These are phyloP conservation scores for Lachnellula cervina DNA, from an alignment of 2,329 filamentous ascomycete genomes.

Conservation along the genomic window DNA sequence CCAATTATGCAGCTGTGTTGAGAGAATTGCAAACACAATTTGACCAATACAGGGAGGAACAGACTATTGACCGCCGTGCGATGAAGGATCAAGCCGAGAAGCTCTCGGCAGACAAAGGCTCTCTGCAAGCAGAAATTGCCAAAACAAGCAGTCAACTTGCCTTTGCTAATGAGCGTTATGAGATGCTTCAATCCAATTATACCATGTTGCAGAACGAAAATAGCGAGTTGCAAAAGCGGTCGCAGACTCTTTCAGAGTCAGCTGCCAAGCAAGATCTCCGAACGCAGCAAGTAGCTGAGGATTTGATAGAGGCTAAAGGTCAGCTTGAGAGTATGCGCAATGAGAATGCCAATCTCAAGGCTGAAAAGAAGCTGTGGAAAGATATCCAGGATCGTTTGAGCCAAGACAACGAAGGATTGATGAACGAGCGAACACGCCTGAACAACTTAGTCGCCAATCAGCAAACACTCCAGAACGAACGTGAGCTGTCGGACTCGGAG, in stretches of 20 bases:
- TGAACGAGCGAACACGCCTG: constrained; percentile 78
- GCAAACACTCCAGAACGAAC: constrained; percentile 87
- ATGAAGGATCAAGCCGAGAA: constrained; percentile 81
- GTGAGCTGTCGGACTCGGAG: constrained; percentile 79
- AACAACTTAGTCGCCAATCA: constrained; percentile 79
- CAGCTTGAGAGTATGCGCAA: constrained; percentile 81
- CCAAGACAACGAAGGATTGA: constrained; percentile 79
- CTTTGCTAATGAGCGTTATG: constrained; percentile 76
- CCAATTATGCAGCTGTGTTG: constrained; percentile 70
- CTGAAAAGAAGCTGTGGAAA: constrained; percentile 92
- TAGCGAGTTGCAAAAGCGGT: constrained; percentile 77
- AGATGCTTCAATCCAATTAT: constrained; percentile 87
- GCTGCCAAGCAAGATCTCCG: constrained; percentile 85
- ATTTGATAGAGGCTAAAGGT: constrained; percentile 80
- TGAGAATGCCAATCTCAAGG: constrained; percentile 88
- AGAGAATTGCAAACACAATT: constrained; percentile 87
- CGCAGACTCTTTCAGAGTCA: constrained; percentile 69
- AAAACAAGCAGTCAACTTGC: constrained; percentile 75
- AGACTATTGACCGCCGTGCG: constrained; percentile 72
- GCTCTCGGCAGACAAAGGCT: constrained; percentile 75
- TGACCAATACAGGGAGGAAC: constrained; percentile 83
- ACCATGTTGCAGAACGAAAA: constrained; percentile 81
- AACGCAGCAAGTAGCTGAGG: constrained; percentile 88
- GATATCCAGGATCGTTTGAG: constrained; percentile 83
- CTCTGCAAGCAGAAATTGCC: constrained; percentile 76